A percentile compares a stretch with the other conserved stretches of the same genome.
These are phyloP conservation scores for Hypoxylon sp. DNA, from an alignment of 2,329 filamentous ascomycete genomes.

Conservation along the genomic window DNA sequence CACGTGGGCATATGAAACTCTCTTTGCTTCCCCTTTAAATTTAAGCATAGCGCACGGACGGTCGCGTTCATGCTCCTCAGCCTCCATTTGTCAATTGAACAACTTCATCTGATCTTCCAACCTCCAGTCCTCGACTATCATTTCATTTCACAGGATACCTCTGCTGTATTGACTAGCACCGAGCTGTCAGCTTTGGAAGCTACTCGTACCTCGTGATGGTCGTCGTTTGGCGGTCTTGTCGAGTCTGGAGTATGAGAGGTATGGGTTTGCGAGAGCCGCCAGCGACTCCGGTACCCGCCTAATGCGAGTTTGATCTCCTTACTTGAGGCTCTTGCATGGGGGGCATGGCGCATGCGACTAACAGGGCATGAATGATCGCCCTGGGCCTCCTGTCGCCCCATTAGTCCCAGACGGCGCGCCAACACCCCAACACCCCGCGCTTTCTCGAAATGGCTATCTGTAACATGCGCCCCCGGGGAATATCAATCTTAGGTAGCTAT, in stretches of 20 bases:
- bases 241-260: no score
- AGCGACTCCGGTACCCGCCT: not conserved
- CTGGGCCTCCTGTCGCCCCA: slow-evolving; percentile 35
- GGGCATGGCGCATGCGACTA: slow-evolving; percentile 31
- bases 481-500: not conserved
- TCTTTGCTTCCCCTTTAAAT: slow-evolving; percentile 10
- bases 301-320: slow-evolving; percentile 20
- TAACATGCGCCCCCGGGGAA: slow-evolving; percentile 22
- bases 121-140: not conserved
- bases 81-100: not conserved
- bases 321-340: slow-evolving; percentile 21
- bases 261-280: no score
- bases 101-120: slow-evolving; percentile 10
- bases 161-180: not conserved
- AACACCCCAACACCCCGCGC: slow-evolving; percentile 8
- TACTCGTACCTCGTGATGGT: no score
- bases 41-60: slow-evolving; percentile 37
- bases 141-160: not conserved
- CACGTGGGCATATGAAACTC: slow-evolving; percentile 33
- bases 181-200: not conserved
- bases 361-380: slow-evolving; percentile 48
- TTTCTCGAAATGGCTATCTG: slow-evolving; percentile 6
- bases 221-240: no score
- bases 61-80: slow-evolving; percentile 5
- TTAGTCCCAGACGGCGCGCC: slow-evolving; percentile 33